phyloP scores from a whole-genome alignment of 768 basidiomycete species.

The Suillus hirtellus region DNA sequence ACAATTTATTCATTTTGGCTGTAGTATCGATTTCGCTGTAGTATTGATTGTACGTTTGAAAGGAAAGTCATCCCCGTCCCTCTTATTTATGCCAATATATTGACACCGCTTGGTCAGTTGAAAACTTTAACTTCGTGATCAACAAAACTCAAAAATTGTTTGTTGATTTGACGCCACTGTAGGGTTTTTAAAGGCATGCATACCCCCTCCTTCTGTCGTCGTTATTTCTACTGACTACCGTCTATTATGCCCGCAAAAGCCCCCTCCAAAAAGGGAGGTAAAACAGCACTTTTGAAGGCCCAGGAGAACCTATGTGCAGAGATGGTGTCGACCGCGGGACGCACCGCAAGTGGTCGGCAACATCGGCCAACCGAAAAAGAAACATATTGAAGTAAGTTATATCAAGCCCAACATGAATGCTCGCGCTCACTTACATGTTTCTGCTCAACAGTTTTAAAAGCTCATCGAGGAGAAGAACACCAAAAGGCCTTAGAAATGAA shows the following conservation, averaged over 20 bases:
- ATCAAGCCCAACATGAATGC: background rate
- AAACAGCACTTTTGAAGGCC: background rate
- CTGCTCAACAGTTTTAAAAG: background rate
- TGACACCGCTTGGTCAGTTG: background rate
- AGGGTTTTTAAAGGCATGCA: background rate
- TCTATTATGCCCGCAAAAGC: background rate
- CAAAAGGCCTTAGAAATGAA: background rate
- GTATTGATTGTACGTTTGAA: background rate
- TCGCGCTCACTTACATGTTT: background rate
- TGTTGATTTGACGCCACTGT: background rate
- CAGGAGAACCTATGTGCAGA: background rate
- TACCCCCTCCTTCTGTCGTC: background rate
- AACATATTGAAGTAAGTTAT: background rate
- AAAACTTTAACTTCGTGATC: background rate
- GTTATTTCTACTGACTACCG: background rate
- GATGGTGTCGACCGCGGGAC: background rate
- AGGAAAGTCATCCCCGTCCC: background rate
- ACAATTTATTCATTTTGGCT: background rate
- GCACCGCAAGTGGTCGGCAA: background rate
- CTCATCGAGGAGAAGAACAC: background rate
- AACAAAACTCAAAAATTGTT: background rate
- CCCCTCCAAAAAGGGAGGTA: background rate
- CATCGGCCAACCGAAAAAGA: background rate
- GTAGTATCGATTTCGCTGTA: background rate
- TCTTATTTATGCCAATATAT: background rate